Evolutionary conservation across 495 filamentous ascomycete species (phyloP).

Genomic region (Cercophora sp.): DNA sequence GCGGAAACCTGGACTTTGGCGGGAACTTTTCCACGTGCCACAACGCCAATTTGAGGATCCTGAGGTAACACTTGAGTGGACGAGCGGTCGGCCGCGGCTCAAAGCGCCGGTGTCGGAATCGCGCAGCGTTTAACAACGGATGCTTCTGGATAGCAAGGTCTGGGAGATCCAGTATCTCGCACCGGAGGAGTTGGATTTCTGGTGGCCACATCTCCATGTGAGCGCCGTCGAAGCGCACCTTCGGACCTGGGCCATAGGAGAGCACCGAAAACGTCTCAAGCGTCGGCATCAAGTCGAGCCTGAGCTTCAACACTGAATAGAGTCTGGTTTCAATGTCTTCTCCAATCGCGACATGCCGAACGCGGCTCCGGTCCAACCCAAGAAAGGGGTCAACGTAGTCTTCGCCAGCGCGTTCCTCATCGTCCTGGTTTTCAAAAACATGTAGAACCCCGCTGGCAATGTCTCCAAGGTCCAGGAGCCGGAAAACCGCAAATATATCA

Average conservation of each 20-base stretch:
- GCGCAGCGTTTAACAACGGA: background rate
- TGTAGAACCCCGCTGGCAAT: background rate
- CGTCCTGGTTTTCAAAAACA: too few relatives aligned
- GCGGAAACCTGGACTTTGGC: too few relatives aligned
- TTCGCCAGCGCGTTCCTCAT: background rate
- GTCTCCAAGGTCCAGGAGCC: background rate
- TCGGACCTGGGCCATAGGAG: background rate
- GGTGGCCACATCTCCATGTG: background rate
- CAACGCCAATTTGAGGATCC: background rate
- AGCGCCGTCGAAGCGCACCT: background rate
- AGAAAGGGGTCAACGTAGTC: background rate
- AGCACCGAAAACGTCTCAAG: background rate
- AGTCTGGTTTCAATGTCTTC: background rate
- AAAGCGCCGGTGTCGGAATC: background rate
- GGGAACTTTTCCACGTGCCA: background rate
- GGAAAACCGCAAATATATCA: background rate
- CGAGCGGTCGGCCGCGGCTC: background rate
- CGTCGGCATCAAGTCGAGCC: background rate
- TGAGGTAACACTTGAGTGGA: background rate
- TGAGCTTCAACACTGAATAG: background rate
- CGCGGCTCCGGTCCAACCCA: background rate
- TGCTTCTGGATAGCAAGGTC: background rate
- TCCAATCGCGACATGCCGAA: background rate
- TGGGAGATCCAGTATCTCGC: background rate
- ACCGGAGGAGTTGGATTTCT: background rate